Evolutionary conservation across 2,329 filamentous ascomycete genomes (phyloP).

Genomic region (Chlorencoelia australis): DNA sequence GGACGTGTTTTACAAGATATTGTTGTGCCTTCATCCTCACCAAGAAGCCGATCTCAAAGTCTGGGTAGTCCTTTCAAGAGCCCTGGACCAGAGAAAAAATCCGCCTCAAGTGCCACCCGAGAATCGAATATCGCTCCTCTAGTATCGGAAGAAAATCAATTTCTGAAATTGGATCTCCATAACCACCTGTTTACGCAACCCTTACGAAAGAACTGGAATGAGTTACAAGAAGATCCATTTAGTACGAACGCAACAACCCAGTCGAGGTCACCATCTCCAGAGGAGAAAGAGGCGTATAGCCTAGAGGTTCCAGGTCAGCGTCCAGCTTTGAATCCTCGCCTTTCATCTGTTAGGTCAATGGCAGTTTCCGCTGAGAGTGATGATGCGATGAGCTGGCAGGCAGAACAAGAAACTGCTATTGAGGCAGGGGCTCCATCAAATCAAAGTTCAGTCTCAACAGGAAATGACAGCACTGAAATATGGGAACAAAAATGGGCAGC

Average conservation of each 20-base stretch:
- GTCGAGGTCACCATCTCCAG: slow-evolving; percentile 14
- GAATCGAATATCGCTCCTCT: slow-evolving; percentile 8
- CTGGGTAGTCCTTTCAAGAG: slow-evolving; percentile 28
- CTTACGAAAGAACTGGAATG: slow-evolving; percentile 9
- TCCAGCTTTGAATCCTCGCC: slow-evolving; percentile 12
- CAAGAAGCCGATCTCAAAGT: slow-evolving; percentile 24
- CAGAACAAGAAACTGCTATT: slow-evolving; percentile 18
- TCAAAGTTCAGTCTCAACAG: no score
- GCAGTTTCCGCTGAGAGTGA: slow-evolving; percentile 13
- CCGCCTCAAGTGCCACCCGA: slow-evolving; percentile 14
- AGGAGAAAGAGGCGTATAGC: slow-evolving; percentile 18
- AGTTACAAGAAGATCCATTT: slow-evolving; percentile 21
- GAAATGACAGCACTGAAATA: slow-evolving; percentile 1
- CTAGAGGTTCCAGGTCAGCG: background rate
- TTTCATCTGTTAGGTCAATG: slow-evolving; percentile 9
- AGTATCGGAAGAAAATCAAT: slow-evolving; percentile 11
- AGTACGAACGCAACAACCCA: slow-evolving; percentile 6
- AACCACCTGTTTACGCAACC: slow-evolving; percentile 11
- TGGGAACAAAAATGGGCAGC: slow-evolving; percentile 17
- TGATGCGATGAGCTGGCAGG: slow-evolving; percentile 24
- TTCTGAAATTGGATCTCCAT: slow-evolving; percentile 17
- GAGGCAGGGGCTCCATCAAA: no score
- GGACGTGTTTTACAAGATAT: slow-evolving; percentile 27
- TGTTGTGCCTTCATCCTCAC: slow-evolving; percentile 22
- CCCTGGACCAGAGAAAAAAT: slow-evolving; percentile 18